Conservation (phyloP, 2,329 filamentous ascomycete species). For the Verticillium isaacii region DNA sequence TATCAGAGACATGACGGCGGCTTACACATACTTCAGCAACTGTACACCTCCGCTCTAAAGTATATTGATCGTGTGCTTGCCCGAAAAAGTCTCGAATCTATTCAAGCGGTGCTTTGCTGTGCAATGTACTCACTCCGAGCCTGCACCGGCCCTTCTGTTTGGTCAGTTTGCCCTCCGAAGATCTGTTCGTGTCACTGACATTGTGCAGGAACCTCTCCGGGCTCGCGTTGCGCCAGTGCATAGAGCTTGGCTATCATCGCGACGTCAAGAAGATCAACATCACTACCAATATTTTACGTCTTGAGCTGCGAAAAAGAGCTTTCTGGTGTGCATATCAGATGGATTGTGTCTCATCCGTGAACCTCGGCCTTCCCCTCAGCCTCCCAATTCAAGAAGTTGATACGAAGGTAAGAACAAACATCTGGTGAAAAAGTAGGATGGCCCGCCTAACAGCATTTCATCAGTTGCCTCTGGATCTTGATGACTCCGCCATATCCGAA, state of each 20-base stretch:
- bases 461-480: slow-evolving; percentile 6
- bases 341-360: slow-evolving; percentile 4
- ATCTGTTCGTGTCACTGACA: too few species aligned
- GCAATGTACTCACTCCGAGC: slow-evolving; percentile 22
- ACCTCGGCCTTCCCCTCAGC: slow-evolving; percentile 4
- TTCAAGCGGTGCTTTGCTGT: slow-evolving; percentile 22
- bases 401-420: slow-evolving; percentile 1
- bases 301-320: slow-evolving; percentile 7
- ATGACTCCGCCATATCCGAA: slow-evolving; percentile 1
- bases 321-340: slow-evolving; percentile 10
- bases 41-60: too few species aligned
- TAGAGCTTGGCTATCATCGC: slow-evolving; percentile 26
- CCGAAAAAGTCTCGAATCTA: slow-evolving; percentile 18
- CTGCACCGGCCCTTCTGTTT: slow-evolving; percentile 18
- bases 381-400: slow-evolving; percentile 5
- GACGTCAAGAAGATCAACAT: not conserved
- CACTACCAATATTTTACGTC: not conserved
- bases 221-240: slow-evolving; percentile 24
- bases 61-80: not conserved
- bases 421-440: not conserved
- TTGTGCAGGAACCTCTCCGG: slow-evolving; percentile 22
- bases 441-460: not conserved
- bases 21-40: too few species aligned
- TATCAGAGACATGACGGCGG: too few species aligned
- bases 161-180: slow-evolving; percentile 11